Conservation (phyloP, 192 early-diverging fungal genomes). For the Podila minutissima region DNA sequence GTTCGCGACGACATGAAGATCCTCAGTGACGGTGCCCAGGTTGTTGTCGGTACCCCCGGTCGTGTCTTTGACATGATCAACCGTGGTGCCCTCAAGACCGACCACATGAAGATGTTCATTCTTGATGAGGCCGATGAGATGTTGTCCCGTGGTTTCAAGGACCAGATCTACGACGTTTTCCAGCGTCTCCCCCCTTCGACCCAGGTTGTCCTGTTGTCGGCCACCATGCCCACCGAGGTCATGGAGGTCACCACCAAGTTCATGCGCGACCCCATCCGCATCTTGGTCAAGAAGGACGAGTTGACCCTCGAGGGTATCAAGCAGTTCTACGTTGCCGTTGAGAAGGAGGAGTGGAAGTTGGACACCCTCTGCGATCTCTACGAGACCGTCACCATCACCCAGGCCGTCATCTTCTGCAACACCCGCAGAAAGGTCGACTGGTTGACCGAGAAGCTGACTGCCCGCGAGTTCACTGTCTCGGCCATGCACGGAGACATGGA, state of each 20-base stretch:
- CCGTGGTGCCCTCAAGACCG: slow-evolving; percentile 85
- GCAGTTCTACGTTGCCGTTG: slow-evolving; percentile 98
- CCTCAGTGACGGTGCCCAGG: slow-evolving; percentile 85
- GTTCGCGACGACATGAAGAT: slow-evolving; percentile 89
- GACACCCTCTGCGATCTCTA: slow-evolving; percentile 99
- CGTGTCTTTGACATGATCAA: slow-evolving; percentile 99
- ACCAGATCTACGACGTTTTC: slow-evolving; percentile 98
- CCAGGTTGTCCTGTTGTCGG: slow-evolving; percentile 97
- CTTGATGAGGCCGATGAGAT: slow-evolving; percentile 99
- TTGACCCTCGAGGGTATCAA: slow-evolving; percentile 92
- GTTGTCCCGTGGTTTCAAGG: slow-evolving; percentile 98
- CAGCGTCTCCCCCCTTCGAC: slow-evolving; percentile 86
- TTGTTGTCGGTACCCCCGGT: slow-evolving; percentile 98
- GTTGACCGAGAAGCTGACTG: slow-evolving; percentile 96
- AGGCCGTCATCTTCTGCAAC: slow-evolving; percentile 99
- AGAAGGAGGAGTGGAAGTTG: slow-evolving; percentile 99
- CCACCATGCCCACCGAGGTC: slow-evolving; percentile 96
- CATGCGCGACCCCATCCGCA: slow-evolving; percentile 98
- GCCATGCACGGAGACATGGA: slow-evolving; percentile 99
- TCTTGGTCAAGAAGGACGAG: slow-evolving; percentile 98
- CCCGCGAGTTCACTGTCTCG: slow-evolving; percentile 93
- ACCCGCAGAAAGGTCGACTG: slow-evolving; percentile 99
- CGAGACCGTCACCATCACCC: slow-evolving; percentile 97
- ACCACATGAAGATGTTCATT: slow-evolving; percentile 96
- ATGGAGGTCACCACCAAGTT: slow-evolving; percentile 97